A percentile compares a stretch with the other conserved stretches of the same genome.
Evolutionary conservation across 352 stramenopile genomes (phyloP).

Genomic region (Phytophthora fragariae): DNA sequence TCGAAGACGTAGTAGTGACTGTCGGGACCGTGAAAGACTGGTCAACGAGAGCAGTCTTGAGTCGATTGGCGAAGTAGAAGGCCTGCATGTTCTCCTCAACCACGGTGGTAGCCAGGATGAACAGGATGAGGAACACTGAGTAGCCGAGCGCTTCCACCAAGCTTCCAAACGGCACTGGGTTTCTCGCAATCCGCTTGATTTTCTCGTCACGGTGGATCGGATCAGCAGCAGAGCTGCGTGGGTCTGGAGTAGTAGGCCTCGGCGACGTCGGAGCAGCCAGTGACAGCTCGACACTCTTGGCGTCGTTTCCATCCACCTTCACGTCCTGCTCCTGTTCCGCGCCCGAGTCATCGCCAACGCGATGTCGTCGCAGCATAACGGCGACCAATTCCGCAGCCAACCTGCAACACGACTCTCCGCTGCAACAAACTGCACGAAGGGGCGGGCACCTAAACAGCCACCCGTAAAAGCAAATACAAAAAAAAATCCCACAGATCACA

Average conservation of each 20-base stretch:
- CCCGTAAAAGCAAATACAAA: neutral
- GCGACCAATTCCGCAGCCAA: constrained; percentile 1
- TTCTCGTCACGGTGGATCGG: constrained; percentile 43
- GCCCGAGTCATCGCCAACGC: constrained; percentile 28
- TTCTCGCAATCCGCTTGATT: constrained; percentile 47
- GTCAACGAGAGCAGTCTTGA: constrained; percentile 54
- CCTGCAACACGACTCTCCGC: constrained; percentile 16
- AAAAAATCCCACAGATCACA: neutral
- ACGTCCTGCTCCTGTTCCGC: constrained; percentile 19
- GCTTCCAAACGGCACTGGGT: constrained; percentile 59
- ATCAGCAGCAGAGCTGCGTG: constrained; percentile 14
- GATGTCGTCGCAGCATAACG: constrained; percentile 48
- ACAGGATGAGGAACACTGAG: constrained; percentile 62
- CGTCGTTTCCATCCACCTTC: constrained; percentile 29
- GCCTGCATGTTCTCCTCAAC: constrained; percentile 53
- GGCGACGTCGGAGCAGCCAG: constrained; percentile 23
- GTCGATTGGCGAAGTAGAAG: constrained; percentile 75
- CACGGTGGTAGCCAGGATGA: constrained; percentile 60
- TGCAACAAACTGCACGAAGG: constrained; percentile 11
- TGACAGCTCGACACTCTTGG: constrained; percentile 45
- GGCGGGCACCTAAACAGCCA: constrained; percentile 21
- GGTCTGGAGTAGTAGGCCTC: constrained; percentile 8
- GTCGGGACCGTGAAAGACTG: constrained; percentile 52
- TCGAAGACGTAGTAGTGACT: constrained; percentile 18
- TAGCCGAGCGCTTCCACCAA: constrained; percentile 59